Base-by-base conservation (phyloP, 495 filamentous ascomycete genomes). In the Sphaerosporella brunnea region DNA sequence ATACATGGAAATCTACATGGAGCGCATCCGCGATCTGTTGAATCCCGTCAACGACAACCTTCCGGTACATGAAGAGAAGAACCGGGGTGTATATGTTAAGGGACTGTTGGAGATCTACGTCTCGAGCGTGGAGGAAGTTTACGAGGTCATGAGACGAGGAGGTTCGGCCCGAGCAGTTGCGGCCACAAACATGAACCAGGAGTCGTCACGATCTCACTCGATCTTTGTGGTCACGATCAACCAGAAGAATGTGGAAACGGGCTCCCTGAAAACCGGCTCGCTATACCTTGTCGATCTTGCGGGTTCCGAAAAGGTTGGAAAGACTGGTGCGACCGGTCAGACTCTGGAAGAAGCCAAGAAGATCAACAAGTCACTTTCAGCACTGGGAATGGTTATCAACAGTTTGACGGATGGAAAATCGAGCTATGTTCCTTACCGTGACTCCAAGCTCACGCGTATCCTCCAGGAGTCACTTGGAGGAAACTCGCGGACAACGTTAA, bases 1-100 rank as follows among this genome's bases (percentile, higher is more conserved):
- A 60, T 97, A 97, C 64, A 96, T 97, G 90, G 90, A 97, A 65
- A 96, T 97, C 50, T 97, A 97, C 67, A 97, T 97, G 90, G 90
- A 97, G 66, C 77, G 80, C 45, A 95, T 97, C 65, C 77, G 88
- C 57, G 90, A 97, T 77, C 68, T 97, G 20, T 62, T 97, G 50
- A 77, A 77, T 8, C 90, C 90, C 7, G 78, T 82, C 25, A 93
- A 96, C 63, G 92, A 96, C 66, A 96, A 96, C 58, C 67, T 97
- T 32, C 88, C 90, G 2, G 77, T 97, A 1, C 90, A 97, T 65
- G 90, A 97, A 58, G 90, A 97, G 65, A 94, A 94, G 74, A 85
- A 79, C 57, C 69, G 84, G 38, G 90, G 90, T 32, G 90, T 97
- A 2, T 96, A 97, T 61, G 90, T 97, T 53, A 96, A 97, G 61